Conservation (phyloP, 768 basidiomycete species). For the Calocybe indica region DNA sequence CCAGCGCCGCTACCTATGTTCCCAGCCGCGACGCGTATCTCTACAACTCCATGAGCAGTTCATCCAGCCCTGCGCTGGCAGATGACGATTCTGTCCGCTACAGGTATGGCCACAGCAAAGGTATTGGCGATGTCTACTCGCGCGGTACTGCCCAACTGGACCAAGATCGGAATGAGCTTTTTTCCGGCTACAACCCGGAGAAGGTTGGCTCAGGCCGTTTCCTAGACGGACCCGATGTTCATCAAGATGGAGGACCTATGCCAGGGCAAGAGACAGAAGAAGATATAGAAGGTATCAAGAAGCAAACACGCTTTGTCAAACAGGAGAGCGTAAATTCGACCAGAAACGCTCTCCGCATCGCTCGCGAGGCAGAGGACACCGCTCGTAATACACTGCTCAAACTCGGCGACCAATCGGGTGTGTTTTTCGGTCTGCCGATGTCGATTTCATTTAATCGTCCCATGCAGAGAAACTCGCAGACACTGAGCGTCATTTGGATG, state of each 20-base stretch:
- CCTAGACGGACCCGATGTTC: conserved; percentile 53
- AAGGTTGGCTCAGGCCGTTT: conserved; percentile 59
- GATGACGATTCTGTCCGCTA: conserved; percentile 24
- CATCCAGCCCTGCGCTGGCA: conserved; percentile 7
- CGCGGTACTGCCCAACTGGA: conserved; percentile 57
- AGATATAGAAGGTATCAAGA: conserved; percentile 92
- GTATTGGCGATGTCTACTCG: conserved; percentile 60
- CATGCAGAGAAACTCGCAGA: conserved; percentile 77
- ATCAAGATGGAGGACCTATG: conserved; percentile 30
- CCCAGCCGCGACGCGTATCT: conserved; percentile 66
- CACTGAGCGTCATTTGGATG: conserved; percentile 92
- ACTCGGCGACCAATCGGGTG: conserved; percentile 92
- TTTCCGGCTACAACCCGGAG: conserved; percentile 65
- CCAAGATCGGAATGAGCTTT: conserved; percentile 66
- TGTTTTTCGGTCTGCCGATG: conserved; percentile 12
- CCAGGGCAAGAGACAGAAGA: conserved; percentile 77
- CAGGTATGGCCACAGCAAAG: conserved; percentile 45
- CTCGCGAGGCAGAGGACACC: conserved; percentile 95
- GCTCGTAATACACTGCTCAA: conserved; percentile 77
- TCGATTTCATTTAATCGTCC: neutral
- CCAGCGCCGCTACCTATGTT: conserved; percentile 57
- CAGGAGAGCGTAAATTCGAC: conserved; percentile 89
- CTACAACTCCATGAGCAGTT: conserved; percentile 29
- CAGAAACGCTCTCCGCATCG: conserved; percentile 87
- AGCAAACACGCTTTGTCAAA: conserved; percentile 82